phyloP scores from a whole-genome alignment of 768 basidiomycete genomes.

The Hericium coralloides region DNA sequence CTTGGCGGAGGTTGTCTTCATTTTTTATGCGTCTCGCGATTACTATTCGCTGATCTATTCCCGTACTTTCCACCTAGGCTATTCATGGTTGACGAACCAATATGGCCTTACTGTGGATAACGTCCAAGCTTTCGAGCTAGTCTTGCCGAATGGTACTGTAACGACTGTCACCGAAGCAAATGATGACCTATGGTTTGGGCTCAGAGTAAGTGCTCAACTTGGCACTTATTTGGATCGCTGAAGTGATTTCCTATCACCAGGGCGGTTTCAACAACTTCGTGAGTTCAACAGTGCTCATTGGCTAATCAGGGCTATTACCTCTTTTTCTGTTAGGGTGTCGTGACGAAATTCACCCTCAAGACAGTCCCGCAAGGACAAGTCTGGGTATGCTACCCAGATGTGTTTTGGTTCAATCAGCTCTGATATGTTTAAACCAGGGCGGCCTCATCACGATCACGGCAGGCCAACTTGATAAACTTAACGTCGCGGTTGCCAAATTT shows the following conservation, averaged over 20 bases:
- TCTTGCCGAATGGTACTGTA: conserved; percentile 19
- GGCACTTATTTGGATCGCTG: no score
- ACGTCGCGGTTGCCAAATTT: conserved; percentile 11
- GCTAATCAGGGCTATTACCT: neutral
- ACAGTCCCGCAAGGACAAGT: neutral
- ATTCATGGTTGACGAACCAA: conserved; percentile 23
- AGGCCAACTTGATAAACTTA: conserved; percentile 15
- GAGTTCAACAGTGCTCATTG: neutral
- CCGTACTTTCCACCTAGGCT: conserved; percentile 12
- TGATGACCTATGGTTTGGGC: neutral
- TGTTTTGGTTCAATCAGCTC: neutral
- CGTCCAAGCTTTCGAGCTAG: conserved; percentile 18
- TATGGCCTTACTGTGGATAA: conserved; percentile 26
- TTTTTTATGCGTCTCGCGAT: neutral
- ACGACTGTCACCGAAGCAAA: neutral
- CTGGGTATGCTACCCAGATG: neutral
- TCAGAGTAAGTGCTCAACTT: neutral
- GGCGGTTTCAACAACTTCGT: conserved; percentile 3
- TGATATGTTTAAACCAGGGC: neutral
- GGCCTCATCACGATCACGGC: neutral
- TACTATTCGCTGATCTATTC: no score
- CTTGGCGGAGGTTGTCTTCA: conserved; percentile 12
- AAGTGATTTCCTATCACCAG: neutral
- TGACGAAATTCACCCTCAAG: neutral
- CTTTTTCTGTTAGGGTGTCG: neutral